These are phyloP conservation scores for Penicillium simplicissimum DNA, from an alignment of 495 filamentous ascomycete species.

Conservation along the genomic window DNA sequence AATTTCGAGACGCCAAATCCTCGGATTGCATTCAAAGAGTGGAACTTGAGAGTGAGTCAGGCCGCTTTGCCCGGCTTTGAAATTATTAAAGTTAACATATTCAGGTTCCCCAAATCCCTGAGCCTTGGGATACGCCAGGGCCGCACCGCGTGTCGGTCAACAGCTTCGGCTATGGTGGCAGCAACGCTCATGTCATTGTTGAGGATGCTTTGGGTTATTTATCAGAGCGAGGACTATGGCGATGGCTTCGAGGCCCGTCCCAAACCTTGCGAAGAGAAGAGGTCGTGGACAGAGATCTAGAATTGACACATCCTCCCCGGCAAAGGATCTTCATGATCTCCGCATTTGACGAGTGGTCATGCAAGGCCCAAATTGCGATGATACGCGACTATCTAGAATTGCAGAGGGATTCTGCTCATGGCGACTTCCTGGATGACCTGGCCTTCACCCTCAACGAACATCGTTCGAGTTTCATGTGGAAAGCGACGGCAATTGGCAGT, in stretches of 20 bases:
- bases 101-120: slow-evolving; percentile 21
- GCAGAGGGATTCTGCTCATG: neutral
- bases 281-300: neutral
- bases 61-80: neutral
- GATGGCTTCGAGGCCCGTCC: neutral
- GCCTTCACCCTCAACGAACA: slow-evolving; percentile 34
- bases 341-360: slow-evolving; percentile 20
- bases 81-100: neutral
- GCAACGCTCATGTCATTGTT: slow-evolving; percentile 42
- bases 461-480: slow-evolving; percentile 28
- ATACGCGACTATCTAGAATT: slow-evolving; percentile 18
- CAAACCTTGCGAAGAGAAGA: neutral
- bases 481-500: slow-evolving; percentile 16
- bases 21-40: slow-evolving; percentile 27
- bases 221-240: neutral
- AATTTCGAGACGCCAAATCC: slow-evolving; percentile 34
- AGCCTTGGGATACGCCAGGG: slow-evolving; percentile 24
- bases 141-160: slow-evolving; percentile 37
- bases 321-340: slow-evolving; percentile 22
- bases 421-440: slow-evolving; percentile 24
- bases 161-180: slow-evolving; percentile 43
- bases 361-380: slow-evolving; percentile 1
- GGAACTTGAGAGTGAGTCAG: slow-evolving; percentile 27
- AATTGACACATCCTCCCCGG: neutral
- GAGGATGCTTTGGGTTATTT: slow-evolving; percentile 32